Evolutionary conservation across 768 basidiomycete genomes (phyloP), one percentile per base, ranked within the genome.

Genomic region (Grammothele lineata): DNA sequence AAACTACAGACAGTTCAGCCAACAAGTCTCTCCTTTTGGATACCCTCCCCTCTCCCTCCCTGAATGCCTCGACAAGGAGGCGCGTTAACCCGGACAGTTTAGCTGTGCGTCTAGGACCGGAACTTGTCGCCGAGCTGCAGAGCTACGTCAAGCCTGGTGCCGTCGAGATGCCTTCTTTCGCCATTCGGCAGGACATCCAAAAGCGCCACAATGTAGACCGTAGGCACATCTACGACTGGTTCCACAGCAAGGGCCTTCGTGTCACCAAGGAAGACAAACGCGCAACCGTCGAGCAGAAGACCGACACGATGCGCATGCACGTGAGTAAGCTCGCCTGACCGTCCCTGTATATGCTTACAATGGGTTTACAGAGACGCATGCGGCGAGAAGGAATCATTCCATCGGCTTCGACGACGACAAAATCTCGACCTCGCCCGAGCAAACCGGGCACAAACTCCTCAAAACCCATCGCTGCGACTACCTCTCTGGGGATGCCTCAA

Each of bases 171-270:
- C 86, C 86, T 6, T 76, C 80, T 9, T 89, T 87, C 56, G 72
- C 78, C 7, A 69, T 81, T 43, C 75, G 85, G 46, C 83, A 81
- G 53, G 81, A 80, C 50, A 77, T 87, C 26, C 85, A 87, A 64
- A 75, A 80, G 58, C 76, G 81, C 37, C 85, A 84, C 61, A 71
- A 70, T 49, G 81, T 85, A 48, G 85, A 87, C 61, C 71, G 85
- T 54, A 69, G 85, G 54, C 85, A 85, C 55, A 80, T 87, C 53
- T 87, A 87, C 59, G 85, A 87, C 64, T 87, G 87, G 62, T 87
- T 85, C 65, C 85, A 87, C 63, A 74, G 72, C 57, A 68, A 72
- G 57, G 77, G 71, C 45, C 47, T 63, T 25, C 58, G 64, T n/a
- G 57, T 64, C 43, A 57, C 45, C 47, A 61, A 57, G 39, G 57